Percentiles rank a stretch among this genome's conserved stretches.
Evolutionary conservation across 1,284 basidiomycete genomes (phyloP).

Genomic region (Ceratorhiza oryzae-sativae): DNA sequence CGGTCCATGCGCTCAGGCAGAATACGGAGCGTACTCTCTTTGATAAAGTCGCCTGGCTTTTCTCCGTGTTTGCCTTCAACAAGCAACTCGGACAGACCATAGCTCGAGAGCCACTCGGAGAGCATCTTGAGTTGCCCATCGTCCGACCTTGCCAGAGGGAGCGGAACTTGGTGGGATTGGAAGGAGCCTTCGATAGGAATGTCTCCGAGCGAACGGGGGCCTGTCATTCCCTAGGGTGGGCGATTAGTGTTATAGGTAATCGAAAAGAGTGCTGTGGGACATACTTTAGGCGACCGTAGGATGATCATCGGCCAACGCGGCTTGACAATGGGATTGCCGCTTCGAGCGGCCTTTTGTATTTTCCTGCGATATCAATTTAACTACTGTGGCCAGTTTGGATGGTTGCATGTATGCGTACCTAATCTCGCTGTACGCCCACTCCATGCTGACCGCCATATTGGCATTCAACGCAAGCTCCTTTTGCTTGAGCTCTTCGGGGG

Average conservation of each 20-base stretch:
- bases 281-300: conserved; percentile 78
- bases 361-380: conserved; percentile 47
- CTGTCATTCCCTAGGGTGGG: conserved; percentile 62
- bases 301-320: conserved; percentile 88
- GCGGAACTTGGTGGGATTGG: conserved; percentile 80
- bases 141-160: conserved; percentile 71
- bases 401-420: conserved; percentile 44
- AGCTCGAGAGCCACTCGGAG: conserved; percentile 73
- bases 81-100: conserved; percentile 64
- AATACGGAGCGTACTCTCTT: conserved; percentile 37
- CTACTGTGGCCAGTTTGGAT: neutral
- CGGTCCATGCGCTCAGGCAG: conserved; percentile 60
- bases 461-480: conserved; percentile 54
- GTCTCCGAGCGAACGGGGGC: conserved; percentile 69
- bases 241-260: neutral
- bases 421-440: conserved; percentile 83
- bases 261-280: conserved; percentile 23
- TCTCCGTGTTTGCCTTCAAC: conserved; percentile 56
- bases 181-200: conserved; percentile 80
- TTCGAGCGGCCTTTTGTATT: conserved; percentile 80
- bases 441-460: conserved; percentile 76
- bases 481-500: conserved; percentile 61
- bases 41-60: conserved; percentile 55
- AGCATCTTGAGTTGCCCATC: conserved; percentile 68
- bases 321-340: conserved; percentile 76